Evolutionary conservation across 2,329 filamentous ascomycete genomes (phyloP).

Genomic region (Claviceps arundinis): DNA sequence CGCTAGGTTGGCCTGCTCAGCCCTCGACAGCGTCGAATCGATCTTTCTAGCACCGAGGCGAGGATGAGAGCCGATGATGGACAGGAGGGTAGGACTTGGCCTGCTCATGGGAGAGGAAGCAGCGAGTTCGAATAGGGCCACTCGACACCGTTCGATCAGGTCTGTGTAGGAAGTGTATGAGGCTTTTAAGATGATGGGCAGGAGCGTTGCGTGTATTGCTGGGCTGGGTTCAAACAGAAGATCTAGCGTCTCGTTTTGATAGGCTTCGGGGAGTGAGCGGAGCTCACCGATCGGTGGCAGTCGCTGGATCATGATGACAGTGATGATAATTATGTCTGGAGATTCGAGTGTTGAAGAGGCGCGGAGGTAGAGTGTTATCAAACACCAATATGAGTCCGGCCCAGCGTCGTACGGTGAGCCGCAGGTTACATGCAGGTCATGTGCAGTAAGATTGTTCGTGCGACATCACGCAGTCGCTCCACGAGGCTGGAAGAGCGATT

Average conservation of each 20-base stretch:
- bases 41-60: slow-evolving; percentile 70
- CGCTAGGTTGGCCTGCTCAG: slow-evolving; percentile 68
- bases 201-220: slow-evolving; percentile 57
- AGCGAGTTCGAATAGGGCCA: slow-evolving; percentile 47
- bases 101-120: slow-evolving; percentile 34
- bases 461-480: too few species aligned
- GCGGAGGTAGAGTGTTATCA: neutral
- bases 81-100: slow-evolving; percentile 41
- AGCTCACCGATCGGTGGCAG: slow-evolving; percentile 48
- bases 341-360: neutral
- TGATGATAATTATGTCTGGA: neutral
- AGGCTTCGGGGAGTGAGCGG: slow-evolving; percentile 37
- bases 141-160: slow-evolving; percentile 54
- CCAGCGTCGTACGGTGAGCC: too few species aligned
- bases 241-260: slow-evolving; percentile 51
- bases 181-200: slow-evolving; percentile 46
- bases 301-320: slow-evolving; percentile 10
- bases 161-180: slow-evolving; percentile 54
- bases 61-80: slow-evolving; percentile 70
- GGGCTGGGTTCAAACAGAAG: slow-evolving; percentile 73
- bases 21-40: slow-evolving; percentile 67
- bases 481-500: too few species aligned
- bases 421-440: too few species aligned
- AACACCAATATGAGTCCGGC: too few species aligned
- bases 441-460: too few species aligned